These are phyloP conservation scores for Aspergillus quadrilineatus DNA, from an alignment of 2,329 filamentous ascomycete species.

Conservation along the genomic window DNA sequence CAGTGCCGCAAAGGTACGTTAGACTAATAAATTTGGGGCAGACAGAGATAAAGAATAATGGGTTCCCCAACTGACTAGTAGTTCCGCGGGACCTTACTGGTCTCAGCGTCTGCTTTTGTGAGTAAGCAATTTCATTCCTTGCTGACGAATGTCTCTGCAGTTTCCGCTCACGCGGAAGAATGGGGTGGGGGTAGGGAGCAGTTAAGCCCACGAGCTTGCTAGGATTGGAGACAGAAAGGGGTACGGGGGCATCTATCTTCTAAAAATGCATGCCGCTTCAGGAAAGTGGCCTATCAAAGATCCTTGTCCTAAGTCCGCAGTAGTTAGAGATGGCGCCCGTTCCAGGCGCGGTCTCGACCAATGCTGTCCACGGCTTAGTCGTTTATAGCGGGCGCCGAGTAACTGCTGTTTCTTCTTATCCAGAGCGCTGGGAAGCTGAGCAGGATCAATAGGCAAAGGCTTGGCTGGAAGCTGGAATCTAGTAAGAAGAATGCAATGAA, in stretches of 20 bases:
- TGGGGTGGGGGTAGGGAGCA: no score
- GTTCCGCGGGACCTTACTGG: no score
- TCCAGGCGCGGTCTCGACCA: not conserved
- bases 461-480: not conserved
- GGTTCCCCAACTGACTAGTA: no score
- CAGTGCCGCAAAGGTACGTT: no score
- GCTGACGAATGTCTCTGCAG: no score
- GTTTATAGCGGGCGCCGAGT: not conserved
- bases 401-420: not conserved
- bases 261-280: not conserved
- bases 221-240: no score
- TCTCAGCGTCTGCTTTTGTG: no score
- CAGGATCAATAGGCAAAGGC: not conserved
- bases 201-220: not conserved
- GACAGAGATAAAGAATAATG: no score
- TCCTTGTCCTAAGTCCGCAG: not conserved
- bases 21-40: no score
- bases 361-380: not conserved
- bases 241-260: no score
- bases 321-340: not conserved
- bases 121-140: no score
- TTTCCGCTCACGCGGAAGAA: no score
- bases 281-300: not conserved
- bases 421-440: not conserved
- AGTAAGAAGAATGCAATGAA: not conserved